Conservation (phyloP, 768 basidiomycete species). For the Suillus spraguei region DNA sequence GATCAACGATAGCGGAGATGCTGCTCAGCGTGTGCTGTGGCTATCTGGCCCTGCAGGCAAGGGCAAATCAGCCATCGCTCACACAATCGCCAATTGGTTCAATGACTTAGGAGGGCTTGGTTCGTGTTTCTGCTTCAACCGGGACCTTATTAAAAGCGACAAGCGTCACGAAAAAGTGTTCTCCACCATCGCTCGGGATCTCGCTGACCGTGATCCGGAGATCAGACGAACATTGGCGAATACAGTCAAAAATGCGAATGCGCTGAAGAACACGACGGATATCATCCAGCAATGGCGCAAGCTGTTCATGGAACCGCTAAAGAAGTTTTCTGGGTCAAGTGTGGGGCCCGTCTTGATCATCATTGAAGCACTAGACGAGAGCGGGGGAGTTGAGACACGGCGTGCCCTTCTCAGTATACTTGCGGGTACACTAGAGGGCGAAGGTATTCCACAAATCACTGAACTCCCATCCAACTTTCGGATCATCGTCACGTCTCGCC, state of each 20-base stretch:
- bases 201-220: constrained; percentile 20
- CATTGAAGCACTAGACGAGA: constrained; percentile 28
- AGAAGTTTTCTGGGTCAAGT: constrained; percentile 3
- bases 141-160: not conserved
- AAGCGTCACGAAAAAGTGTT: constrained; percentile 22
- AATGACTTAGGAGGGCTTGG: constrained; percentile 17
- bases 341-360: constrained; percentile 25
- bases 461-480: too few relatives aligned
- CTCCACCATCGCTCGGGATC: constrained; percentile 30
- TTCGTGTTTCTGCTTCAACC: constrained; percentile 22
- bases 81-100: constrained; percentile 17
- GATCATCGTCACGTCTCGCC: too few relatives aligned
- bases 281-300: constrained; percentile 17
- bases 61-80: constrained; percentile 33
- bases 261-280: not conserved
- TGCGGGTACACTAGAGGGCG: not conserved
- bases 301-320: constrained; percentile 20
- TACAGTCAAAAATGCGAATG: not conserved
- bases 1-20: constrained; percentile 9
- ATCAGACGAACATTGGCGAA: constrained; percentile 3
- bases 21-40: constrained; percentile 13
- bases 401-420: constrained; percentile 25
- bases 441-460: not conserved
- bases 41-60: constrained; percentile 24
- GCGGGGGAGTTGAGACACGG: constrained; percentile 13